Percentiles rank a stretch among this genome's conserved stretches.
phyloP scores from a whole-genome alignment of 768 basidiomycete species.

The Panaeolus cyanescens region DNA sequence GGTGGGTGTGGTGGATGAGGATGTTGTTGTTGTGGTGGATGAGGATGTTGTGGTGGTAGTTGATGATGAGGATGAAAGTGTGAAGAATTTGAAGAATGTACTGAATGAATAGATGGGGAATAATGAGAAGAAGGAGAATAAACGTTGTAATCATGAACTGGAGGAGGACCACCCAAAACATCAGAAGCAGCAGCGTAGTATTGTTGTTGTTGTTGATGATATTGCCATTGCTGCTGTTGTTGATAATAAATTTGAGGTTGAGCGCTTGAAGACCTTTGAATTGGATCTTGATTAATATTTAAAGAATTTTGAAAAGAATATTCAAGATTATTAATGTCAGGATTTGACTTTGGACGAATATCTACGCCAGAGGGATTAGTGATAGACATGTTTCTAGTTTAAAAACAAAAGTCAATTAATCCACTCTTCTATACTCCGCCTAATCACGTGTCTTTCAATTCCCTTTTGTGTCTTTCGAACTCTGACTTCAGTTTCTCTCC shows the following conservation, averaged over 20 bases:
- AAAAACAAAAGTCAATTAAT: constrained; percentile 10
- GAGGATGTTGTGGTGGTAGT: constrained; percentile 14
- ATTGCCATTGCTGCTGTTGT: constrained; percentile 8
- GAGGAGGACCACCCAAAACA: constrained; percentile 46
- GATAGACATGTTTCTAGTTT: constrained; percentile 27
- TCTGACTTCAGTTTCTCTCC: constrained; percentile 54
- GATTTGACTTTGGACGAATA: constrained; percentile 21
- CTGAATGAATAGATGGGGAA: constrained; percentile 25
- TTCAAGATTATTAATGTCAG: constrained; percentile 6
- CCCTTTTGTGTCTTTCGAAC: constrained; percentile 56
- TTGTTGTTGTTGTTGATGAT: constrained; percentile 7
- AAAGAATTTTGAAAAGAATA: constrained; percentile 11
- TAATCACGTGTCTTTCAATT: constrained; percentile 71
- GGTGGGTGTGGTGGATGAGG: constrained; percentile 22
- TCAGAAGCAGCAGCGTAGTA: constrained; percentile 79
- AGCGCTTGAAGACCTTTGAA: constrained; percentile 17
- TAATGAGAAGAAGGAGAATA: constrained; percentile 8
- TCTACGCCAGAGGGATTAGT: constrained; percentile 27
- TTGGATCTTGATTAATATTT: constrained; percentile 14
- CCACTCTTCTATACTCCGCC: constrained; percentile 71
- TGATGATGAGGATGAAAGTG: constrained; percentile 8
- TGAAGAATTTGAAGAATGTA: constrained; percentile 25
- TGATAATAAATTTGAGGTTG: constrained; percentile 12
- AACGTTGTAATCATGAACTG: constrained; percentile 6
- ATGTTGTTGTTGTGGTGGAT: constrained; percentile 3